Evolutionary conservation across 73 alveolate species (phyloP).

Genomic region (Stentor roeselii): DNA sequence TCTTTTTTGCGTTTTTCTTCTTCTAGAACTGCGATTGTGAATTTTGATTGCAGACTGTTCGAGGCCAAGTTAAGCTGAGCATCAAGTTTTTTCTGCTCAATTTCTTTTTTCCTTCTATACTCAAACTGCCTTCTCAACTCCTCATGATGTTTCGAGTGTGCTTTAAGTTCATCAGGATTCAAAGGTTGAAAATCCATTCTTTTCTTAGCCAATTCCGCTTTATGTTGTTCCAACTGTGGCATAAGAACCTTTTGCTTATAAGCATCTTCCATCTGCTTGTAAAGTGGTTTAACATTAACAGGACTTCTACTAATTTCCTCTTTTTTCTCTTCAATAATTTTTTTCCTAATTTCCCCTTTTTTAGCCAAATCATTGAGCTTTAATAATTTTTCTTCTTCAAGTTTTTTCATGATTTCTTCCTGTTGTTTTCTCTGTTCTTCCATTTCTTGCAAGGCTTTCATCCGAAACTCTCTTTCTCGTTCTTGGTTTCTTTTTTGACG

Average conservation of each 20-base stretch:
- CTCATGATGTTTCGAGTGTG: background rate
- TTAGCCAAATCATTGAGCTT: background rate
- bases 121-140: background rate
- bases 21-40: constrained; percentile 15
- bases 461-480: background rate
- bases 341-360: constrained; percentile 2
- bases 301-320: background rate
- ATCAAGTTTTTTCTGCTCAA: background rate
- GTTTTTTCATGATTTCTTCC: background rate
- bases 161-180: background rate
- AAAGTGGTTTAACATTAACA: background rate
- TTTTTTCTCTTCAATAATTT: background rate
- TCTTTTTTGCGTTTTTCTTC: constrained; percentile 3
- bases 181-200: constrained; percentile 11
- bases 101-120: constrained; percentile 5
- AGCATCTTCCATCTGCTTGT: constrained; percentile 18
- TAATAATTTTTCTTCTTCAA: background rate
- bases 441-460: background rate
- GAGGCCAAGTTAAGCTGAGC: background rate
- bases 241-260: constrained; percentile 4
- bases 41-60: background rate
- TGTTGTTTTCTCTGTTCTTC: background rate
- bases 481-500: background rate
- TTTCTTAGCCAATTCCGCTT: constrained; percentile 25
- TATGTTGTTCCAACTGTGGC: constrained; percentile 22